Evolutionary conservation across 345 rosid genomes (phyloP).

Genomic region (Salix exigua): DNA sequence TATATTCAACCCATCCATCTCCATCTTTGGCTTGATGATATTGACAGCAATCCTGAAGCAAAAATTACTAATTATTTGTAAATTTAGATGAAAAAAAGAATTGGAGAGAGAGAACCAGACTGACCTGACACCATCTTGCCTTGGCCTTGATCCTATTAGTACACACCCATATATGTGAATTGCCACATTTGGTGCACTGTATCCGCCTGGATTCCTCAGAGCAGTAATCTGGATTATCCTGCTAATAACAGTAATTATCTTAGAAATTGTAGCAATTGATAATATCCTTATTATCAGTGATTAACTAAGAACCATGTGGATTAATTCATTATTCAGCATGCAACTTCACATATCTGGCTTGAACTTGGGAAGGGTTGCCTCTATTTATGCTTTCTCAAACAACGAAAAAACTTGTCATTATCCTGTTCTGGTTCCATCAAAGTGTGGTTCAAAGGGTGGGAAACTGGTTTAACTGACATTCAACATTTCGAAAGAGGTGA

Average conservation of each 20-base stretch:
- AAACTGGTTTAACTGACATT: not conserved
- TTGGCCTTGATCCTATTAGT: conserved; percentile 76
- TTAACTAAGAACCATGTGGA: conserved; percentile 4
- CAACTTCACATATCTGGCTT: not conserved
- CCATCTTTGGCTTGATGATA: conserved; percentile 99
- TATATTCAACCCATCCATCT: conserved; percentile 98
- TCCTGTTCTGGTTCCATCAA: not conserved
- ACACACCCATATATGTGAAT: conserved; percentile 94
- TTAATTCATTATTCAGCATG: not conserved
- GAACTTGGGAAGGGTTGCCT: not conserved
- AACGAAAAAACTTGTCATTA: not conserved
- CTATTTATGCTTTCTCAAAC: not conserved
- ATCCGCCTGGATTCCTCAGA: conserved; percentile 94
- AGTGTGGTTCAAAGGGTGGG: not conserved
- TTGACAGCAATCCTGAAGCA: conserved; percentile 81
- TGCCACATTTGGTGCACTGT: conserved; percentile 91
- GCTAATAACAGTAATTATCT: conserved; percentile 17
- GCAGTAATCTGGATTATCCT: conserved; percentile 58
- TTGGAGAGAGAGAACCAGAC: conserved; percentile 2
- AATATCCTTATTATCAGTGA: not conserved
- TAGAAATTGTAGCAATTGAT: not conserved
- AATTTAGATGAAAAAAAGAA: conserved; percentile 11
- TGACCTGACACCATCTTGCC: conserved; percentile 99
- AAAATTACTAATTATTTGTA: conserved; percentile 9
- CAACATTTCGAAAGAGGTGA: not conserved